phyloP scores from a whole-genome alignment of 257 asterid genomes.

The Salvia hispanica region DNA sequence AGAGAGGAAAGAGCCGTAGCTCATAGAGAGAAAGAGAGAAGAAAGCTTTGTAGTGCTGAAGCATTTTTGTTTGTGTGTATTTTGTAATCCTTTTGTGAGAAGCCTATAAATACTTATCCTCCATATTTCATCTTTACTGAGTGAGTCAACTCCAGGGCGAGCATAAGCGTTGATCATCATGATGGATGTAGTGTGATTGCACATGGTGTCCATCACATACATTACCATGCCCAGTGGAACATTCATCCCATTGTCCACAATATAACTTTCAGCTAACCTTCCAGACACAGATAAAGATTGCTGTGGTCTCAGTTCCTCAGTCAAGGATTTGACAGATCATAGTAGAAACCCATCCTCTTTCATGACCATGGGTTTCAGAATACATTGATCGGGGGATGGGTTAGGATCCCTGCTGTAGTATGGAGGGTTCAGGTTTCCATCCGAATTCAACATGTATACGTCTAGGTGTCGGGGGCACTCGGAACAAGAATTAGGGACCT shows the following conservation, averaged over 20 bases:
- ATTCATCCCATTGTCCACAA: slow-evolving; percentile 57
- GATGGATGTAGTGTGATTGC: slow-evolving; percentile 63
- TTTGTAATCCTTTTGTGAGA: too few species aligned
- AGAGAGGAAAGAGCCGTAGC: too few species aligned
- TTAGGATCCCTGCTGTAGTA: slow-evolving; percentile 62
- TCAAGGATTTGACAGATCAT: slow-evolving; percentile 53
- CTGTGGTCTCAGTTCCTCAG: slow-evolving; percentile 64
- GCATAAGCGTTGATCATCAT: slow-evolving; percentile 60
- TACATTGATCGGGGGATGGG: slow-evolving; percentile 62
- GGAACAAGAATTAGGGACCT: slow-evolving; percentile 54
- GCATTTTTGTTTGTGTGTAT: too few species aligned
- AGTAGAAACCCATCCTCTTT: slow-evolving; percentile 73
- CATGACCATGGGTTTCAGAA: slow-evolving; percentile 57
- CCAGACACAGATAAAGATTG: slow-evolving; percentile 56
- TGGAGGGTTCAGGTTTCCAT: slow-evolving; percentile 57
- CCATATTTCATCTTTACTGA: too few species aligned
- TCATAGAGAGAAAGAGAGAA: too few species aligned
- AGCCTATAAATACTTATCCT: too few species aligned
- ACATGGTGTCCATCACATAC: slow-evolving; percentile 56
- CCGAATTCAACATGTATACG: slow-evolving; percentile 51
- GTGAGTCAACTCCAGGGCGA: slow-evolving; percentile 62
- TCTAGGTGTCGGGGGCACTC: slow-evolving; percentile 82
- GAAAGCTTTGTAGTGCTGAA: too few species aligned
- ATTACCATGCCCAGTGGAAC: slow-evolving; percentile 56
- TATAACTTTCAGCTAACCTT: slow-evolving; percentile 56